Base-by-base conservation (phyloP, 2,329 filamentous ascomycete genomes). In the Exophiala mesophila region DNA sequence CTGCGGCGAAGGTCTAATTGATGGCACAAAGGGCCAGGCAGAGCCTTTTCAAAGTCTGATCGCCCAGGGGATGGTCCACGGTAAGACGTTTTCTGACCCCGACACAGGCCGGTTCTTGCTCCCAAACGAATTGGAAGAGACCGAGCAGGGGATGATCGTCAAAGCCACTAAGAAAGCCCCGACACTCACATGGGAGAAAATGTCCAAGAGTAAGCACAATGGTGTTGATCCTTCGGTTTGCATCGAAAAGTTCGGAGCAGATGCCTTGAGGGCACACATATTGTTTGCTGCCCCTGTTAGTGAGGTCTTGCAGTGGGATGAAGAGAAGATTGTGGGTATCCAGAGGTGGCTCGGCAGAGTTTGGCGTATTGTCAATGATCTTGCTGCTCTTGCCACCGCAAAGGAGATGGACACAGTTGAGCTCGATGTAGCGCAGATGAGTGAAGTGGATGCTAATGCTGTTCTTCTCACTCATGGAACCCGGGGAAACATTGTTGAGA, bases 191-290 rank as follows among this genome's bases (percentile, higher is more conserved):
- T 94, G 77, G 55, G 88, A 94, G 62, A 95, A 95, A 61, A 95
- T 95, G 88, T 92, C 85, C 28, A 95, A 95, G 66, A 94, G 86
- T 57, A 95, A 95, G 63, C 74, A 92, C 67, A 95, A 95, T 58
- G 88, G 88, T 18, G 86, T 94, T 5, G 87, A 94, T 58, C 88
- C 88, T 0, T 80, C 77, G 0, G 71, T 69, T 0, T 85, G 83
- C 50, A 86, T 92, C 44, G 67, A 72, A 5, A 79, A 77, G 53
- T 83, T 92, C 55, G 88, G 88, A 16, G 85, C 88, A 1, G 88
- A 95, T 61, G 82, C 85, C 4, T 88, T 85, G 2, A 74, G 88
- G 42, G 87, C 87, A 3, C 88, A 95, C 60, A 85, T 95, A 59
- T 73, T 95, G 5, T 94, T 95, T 68, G 85, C 89, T 55, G 88